These are phyloP conservation scores for Marsdenia floribunda DNA, from an alignment of 257 asterid species.

Conservation along the genomic window DNA sequence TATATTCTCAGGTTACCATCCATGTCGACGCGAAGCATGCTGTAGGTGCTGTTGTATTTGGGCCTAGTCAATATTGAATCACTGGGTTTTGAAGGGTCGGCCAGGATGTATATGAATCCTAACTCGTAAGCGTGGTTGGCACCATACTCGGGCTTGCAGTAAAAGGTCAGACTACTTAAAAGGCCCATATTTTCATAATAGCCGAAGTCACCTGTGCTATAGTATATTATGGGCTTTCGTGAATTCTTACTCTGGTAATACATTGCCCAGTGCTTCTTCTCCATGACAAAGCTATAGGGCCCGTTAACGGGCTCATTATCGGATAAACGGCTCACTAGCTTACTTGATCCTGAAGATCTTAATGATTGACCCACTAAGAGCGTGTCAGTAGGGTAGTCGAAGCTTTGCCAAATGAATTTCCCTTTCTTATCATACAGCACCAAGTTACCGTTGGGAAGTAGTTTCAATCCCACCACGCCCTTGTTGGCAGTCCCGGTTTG, in stretches of 20 bases:
- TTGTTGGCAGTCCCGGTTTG: constrained; percentile 23
- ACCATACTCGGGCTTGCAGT: constrained; percentile 10
- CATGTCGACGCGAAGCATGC: constrained; percentile 34
- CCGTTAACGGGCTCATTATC: constrained; percentile 17
- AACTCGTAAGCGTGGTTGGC: constrained; percentile 30
- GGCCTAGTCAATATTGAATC: constrained; percentile 25
- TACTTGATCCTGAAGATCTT: constrained; percentile 18
- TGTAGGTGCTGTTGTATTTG: constrained; percentile 33
- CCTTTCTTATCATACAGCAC: constrained; percentile 24
- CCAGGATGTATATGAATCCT: constrained; percentile 17
- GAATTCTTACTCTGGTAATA: constrained; percentile 15
- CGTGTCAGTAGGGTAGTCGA: constrained; percentile 27
- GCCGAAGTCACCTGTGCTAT: constrained; percentile 27
- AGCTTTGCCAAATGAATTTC: constrained; percentile 30
- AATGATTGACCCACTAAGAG: constrained; percentile 28
- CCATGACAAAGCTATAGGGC: constrained; percentile 23
- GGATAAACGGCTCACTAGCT: constrained; percentile 26
- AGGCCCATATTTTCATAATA: constrained; percentile 8
- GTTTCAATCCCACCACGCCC: constrained; percentile 20
- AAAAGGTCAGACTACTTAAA: constrained; percentile 21
- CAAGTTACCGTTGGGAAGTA: constrained; percentile 25
- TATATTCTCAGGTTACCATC: neutral
- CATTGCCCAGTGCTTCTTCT: constrained; percentile 20
- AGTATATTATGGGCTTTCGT: constrained; percentile 6
- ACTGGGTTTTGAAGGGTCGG: constrained; percentile 13